A percentile compares a stretch with the other conserved stretches of the same genome.
Evolutionary conservation across 345 rosid genomes (phyloP).

Genomic region (sweet orange (Citrus sinensis)): DNA sequence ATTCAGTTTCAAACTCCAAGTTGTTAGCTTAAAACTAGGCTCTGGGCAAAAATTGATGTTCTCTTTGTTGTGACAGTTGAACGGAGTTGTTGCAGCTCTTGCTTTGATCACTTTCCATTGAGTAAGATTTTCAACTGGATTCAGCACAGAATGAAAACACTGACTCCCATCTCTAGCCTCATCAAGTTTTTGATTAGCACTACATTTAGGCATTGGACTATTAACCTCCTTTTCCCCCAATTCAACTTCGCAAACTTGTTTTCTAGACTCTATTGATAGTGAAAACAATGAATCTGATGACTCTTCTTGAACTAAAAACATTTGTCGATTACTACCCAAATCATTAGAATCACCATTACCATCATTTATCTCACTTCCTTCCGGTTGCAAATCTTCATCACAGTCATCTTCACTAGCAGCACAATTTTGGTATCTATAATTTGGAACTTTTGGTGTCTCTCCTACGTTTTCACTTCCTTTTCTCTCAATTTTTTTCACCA

Average conservation of each 20-base stretch:
- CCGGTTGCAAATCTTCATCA: slow-evolving; percentile 21
- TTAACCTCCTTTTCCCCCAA: slow-evolving; percentile 38
- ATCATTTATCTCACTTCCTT: slow-evolving; percentile 3
- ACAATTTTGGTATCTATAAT: slow-evolving; percentile 28
- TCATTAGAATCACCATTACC: slow-evolving; percentile 5
- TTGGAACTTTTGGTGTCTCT: slow-evolving; percentile 19
- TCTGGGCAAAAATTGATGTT: slow-evolving; percentile 30
- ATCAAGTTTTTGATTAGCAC: slow-evolving; percentile 18
- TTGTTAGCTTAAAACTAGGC: slow-evolving; percentile 14
- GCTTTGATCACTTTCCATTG: slow-evolving; percentile 41
- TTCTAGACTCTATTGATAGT: slow-evolving; percentile 52
- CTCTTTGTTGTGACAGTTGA: slow-evolving; percentile 40
- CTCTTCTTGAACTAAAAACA: slow-evolving; percentile 33
- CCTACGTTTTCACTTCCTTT: slow-evolving; percentile 16
- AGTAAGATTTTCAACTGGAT: slow-evolving; percentile 46
- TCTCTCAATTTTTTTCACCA: slow-evolving; percentile 1
- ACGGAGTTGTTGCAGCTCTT: slow-evolving; percentile 18
- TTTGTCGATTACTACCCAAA: not conserved
- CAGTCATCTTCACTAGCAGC: slow-evolving; percentile 22
- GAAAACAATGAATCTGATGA: slow-evolving; percentile 69
- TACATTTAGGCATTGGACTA: slow-evolving; percentile 24
- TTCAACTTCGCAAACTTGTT: slow-evolving; percentile 23
- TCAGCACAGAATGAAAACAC: slow-evolving; percentile 40
- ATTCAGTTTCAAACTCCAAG: not conserved
- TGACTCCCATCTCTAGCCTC: slow-evolving; percentile 23